Base-by-base conservation (phyloP, 768 basidiomycete genomes). In the Mrakia gelida region DNA sequence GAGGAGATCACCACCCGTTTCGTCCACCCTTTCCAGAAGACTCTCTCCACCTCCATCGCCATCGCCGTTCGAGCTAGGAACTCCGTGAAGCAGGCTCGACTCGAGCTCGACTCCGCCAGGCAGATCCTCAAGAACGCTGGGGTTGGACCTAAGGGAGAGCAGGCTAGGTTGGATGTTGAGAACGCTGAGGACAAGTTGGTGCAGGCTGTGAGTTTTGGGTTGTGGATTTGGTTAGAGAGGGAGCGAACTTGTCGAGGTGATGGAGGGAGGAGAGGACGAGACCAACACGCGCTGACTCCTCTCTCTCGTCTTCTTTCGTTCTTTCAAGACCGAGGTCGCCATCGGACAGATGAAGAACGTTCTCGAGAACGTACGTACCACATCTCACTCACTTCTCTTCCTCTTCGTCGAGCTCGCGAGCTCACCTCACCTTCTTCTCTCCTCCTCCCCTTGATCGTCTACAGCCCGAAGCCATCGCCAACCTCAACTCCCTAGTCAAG, bases 391-490 rank as follows among this genome's bases (percentile, higher is more conserved):
- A 16, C 23, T 21, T 4, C 30, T 32, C 62, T 77, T 15, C 13
- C 26, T 59, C 8, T 9, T 28, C 59, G 10, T 59, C 59, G 11
- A 59, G 16, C 45, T 45, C 7, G 45, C 9, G 49, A 28, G 23
- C 63, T 45, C 49, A 38, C 43, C 34, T 41, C 54, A 6, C n/a
- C 16, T 49, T 6, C 16, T 30, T 0, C 9, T 21, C 49, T 52
- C 23, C 23, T 15, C 6, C 43, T 30, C 10, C n/a, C 5, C 26
- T 62, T 7, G 2, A 15, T 52, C 43, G n/a, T 71, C 41, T 68
- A 62, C 81, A 96, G 94, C 97, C 97, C 56, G 96, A 98, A 85
- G 93, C 97, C 5, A 85, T 99, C 84, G 95, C 93, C 89, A 93
- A 96, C 86, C 85, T 98, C 76, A 93, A 94, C 79, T 91, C 92